Evolutionary conservation across 2,329 filamentous ascomycete species (phyloP).

Genomic region (Capronia coronata): DNA sequence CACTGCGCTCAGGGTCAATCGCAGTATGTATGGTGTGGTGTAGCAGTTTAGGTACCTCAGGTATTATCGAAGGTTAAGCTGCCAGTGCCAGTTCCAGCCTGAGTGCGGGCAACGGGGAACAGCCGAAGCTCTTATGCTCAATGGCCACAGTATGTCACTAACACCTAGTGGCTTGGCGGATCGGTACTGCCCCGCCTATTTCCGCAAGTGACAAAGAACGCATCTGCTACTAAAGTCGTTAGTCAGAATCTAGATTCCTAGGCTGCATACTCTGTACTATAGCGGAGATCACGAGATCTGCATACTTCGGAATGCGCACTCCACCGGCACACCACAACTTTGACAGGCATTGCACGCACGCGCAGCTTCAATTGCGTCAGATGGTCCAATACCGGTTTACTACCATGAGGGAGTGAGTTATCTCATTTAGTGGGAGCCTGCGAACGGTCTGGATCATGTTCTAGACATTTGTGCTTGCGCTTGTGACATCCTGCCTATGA

Average conservation of each 20-base stretch:
- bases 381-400: neutral
- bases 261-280: too few species aligned
- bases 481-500: neutral
- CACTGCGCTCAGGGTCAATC: neutral
- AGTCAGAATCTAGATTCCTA: too few species aligned
- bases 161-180: neutral
- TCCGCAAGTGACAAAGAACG: constrained; percentile 2
- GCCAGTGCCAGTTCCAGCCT: too few species aligned
- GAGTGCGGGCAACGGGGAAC: neutral
- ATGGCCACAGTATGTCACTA: neutral
- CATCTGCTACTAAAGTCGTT: too few species aligned
- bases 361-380: neutral
- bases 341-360: too few species aligned
- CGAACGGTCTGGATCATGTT: neutral
- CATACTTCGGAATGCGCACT: neutral
- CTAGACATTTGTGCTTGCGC: neutral
- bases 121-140: constrained; percentile 4
- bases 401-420: too few species aligned
- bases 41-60: too few species aligned
- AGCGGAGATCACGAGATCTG: neutral
- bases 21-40: neutral
- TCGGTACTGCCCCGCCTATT: neutral
- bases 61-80: neutral
- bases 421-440: neutral
- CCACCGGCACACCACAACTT: neutral